phyloP scores from a whole-genome alignment of 2,329 filamentous ascomycete genomes.

The Sphaerulina populicola region DNA sequence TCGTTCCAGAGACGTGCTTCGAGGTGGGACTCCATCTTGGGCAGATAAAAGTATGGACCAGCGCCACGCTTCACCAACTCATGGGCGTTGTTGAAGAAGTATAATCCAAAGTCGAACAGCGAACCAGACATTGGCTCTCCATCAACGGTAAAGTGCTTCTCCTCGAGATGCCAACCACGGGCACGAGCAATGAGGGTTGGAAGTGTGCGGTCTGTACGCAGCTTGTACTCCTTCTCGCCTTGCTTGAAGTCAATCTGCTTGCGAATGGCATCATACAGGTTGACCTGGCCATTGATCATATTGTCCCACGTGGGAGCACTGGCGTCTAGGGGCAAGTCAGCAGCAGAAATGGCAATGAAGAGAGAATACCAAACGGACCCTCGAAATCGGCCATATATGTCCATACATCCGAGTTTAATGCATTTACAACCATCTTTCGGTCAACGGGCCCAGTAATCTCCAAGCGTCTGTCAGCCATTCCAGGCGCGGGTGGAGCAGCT shows the following conservation, averaged over 20 bases:
- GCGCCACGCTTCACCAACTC: slow-evolving; percentile 75
- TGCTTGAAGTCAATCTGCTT: slow-evolving; percentile 94
- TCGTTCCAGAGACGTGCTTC: slow-evolving; percentile 98
- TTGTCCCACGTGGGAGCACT: slow-evolving; percentile 97
- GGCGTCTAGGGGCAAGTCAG: slow-evolving; percentile 55
- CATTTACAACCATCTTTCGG: slow-evolving; percentile 98
- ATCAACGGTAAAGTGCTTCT: slow-evolving; percentile 95
- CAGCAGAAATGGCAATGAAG: neutral
- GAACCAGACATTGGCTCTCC: slow-evolving; percentile 87
- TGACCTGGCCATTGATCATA: slow-evolving; percentile 97
- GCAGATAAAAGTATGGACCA: slow-evolving; percentile 95
- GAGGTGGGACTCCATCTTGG: slow-evolving; percentile 92
- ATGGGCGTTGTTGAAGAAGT: slow-evolving; percentile 97
- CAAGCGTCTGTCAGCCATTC: slow-evolving; percentile 83
- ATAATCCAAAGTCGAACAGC: slow-evolving; percentile 95
- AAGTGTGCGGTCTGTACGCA: slow-evolving; percentile 76
- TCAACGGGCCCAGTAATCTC: slow-evolving; percentile 98
- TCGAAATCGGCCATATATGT: slow-evolving; percentile 99
- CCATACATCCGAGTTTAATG: slow-evolving; percentile 90
- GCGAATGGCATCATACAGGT: slow-evolving; percentile 92
- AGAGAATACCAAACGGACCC: slow-evolving; percentile 48
- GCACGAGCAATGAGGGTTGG: slow-evolving; percentile 92
- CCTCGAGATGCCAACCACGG: slow-evolving; percentile 93
- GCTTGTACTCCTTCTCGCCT: slow-evolving; percentile 92
- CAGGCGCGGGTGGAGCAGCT: slow-evolving; percentile 82